phyloP scores from a whole-genome alignment of 176 grass and related monocot genomes.

The Carex cristatella region DNA sequence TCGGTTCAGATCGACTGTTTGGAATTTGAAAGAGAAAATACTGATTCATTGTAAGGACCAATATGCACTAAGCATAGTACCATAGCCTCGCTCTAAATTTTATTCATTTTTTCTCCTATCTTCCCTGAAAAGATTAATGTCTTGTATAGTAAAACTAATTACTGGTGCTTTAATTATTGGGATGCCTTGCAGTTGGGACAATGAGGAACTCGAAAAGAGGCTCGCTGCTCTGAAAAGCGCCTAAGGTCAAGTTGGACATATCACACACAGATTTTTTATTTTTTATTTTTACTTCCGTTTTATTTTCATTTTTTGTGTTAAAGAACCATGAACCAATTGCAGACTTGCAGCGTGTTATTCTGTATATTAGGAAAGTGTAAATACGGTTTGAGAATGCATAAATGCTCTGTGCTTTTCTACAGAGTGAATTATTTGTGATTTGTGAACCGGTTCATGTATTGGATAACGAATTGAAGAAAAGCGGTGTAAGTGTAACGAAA shows the following conservation, averaged over 20 bases:
- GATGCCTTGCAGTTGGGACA: constrained; percentile 48
- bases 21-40: too few species aligned
- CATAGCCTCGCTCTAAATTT: not conserved
- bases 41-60: too few species aligned
- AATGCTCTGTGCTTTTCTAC: not conserved
- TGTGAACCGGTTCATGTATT: not conserved
- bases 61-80: too few species aligned
- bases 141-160: not conserved
- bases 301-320: not conserved
- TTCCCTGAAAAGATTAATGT: not conserved
- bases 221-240: constrained; percentile 64
- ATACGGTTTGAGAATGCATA: not conserved
- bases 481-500: not conserved
- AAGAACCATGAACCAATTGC: not conserved
- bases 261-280: not conserved
- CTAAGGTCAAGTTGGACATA: constrained; percentile 22
- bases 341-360: not conserved
- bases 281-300: not conserved
- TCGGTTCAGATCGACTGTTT: too few species aligned
- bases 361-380: constrained; percentile 9
- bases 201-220: constrained; percentile 73
- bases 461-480: not conserved
- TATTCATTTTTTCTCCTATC: not conserved
- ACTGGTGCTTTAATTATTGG: constrained; percentile 14
- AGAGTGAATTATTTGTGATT: not conserved